Conservation (phyloP, 1,139 yeast genomes). For the Debaryomyces subglobosus region DNA sequence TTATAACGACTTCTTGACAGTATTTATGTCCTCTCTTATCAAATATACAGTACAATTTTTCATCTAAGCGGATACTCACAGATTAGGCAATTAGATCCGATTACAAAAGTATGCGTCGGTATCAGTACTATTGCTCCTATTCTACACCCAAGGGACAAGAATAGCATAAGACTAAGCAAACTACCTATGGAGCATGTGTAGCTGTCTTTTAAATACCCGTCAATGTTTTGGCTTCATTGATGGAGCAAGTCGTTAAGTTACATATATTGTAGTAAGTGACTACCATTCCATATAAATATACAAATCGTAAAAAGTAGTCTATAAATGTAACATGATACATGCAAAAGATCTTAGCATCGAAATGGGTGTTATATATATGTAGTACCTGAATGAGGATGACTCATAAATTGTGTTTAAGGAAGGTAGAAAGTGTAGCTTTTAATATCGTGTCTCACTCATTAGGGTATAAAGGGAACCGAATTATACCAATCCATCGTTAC, state of each 20-base stretch:
- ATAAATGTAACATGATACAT: not conserved
- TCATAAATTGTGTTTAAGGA: not conserved
- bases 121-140: not conserved
- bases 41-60: not conserved
- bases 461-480: not conserved
- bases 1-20: not conserved
- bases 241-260: not conserved
- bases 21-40: not conserved
- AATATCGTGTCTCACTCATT: conserved; percentile 1
- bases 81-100: not conserved
- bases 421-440: not conserved
- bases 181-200: not conserved
- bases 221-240: not conserved
- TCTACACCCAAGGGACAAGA: not conserved
- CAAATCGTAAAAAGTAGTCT: not conserved
- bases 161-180: not conserved
- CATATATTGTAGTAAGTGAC: not conserved
- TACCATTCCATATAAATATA: not conserved
- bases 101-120: not conserved
- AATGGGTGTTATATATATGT: not conserved
- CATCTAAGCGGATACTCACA: not conserved
- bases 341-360: not conserved
- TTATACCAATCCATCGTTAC: too few relatives aligned
- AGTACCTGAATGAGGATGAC: not conserved
- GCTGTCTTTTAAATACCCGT: not conserved